Conservation (phyloP, 441 rosid genomes). For the Biscutella laevigata region DNA sequence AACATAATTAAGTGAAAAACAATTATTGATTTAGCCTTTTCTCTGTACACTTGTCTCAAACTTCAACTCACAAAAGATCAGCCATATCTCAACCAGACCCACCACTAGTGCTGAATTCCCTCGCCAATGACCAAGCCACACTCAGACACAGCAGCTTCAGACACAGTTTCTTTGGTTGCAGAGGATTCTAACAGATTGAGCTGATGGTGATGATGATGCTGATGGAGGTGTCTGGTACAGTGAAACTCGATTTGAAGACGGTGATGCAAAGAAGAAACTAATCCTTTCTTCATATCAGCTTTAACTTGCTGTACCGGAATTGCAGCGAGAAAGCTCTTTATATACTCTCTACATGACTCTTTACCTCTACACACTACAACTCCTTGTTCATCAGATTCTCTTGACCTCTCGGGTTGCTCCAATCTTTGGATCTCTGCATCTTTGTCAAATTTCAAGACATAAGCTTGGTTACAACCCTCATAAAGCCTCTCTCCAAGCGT, state of each 20-base stretch:
- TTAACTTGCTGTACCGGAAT: slow-evolving; percentile 73
- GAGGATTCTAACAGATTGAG: slow-evolving; percentile 15
- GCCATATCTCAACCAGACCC: slow-evolving; percentile 21
- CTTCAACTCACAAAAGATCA: slow-evolving; percentile 21
- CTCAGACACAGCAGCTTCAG: slow-evolving; percentile 14
- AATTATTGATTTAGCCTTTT: neutral
- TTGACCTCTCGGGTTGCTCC: neutral
- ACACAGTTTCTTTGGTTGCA: slow-evolving; percentile 5
- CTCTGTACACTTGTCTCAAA: slow-evolving; percentile 15
- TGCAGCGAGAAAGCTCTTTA: slow-evolving; percentile 86
- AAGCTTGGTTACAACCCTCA: slow-evolving; percentile 89
- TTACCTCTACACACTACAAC: slow-evolving; percentile 53
- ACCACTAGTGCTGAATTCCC: slow-evolving; percentile 18
- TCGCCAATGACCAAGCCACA: slow-evolving; percentile 17
- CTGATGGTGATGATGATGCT: neutral
- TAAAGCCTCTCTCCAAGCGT: slow-evolving; percentile 81
- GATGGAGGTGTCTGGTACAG: slow-evolving; percentile 36
- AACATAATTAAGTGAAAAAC: too few relatives aligned
- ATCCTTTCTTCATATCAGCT: slow-evolving; percentile 72
- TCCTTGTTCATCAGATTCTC: slow-evolving; percentile 30
- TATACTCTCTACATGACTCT: slow-evolving; percentile 81
- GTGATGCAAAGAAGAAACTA: slow-evolving; percentile 63
- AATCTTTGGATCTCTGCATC: slow-evolving; percentile 39
- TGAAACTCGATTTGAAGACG: slow-evolving; percentile 81
- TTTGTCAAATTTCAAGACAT: slow-evolving; percentile 62